These are phyloP conservation scores for Alternaria consortialis DNA, from an alignment of 2,329 filamentous ascomycete species.

Conservation along the genomic window DNA sequence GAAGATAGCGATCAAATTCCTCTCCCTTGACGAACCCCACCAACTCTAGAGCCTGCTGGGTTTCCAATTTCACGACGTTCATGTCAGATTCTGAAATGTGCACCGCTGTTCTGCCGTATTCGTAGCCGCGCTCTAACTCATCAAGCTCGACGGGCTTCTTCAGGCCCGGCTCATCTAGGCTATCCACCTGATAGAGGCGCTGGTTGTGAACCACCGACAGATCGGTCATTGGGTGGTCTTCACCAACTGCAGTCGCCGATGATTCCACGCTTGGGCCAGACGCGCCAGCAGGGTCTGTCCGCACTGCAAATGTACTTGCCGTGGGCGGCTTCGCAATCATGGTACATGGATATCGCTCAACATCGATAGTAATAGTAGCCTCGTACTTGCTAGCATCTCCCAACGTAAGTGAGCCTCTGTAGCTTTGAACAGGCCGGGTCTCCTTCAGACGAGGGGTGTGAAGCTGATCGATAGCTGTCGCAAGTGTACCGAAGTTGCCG, in stretches of 20 bases:
- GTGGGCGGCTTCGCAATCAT: conserved; percentile 77
- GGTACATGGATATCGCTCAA: conserved; percentile 90
- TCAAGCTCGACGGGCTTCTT: conserved; percentile 85
- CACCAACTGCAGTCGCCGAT: conserved; percentile 58
- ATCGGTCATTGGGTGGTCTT: conserved; percentile 47
- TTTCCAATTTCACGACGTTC: conserved; percentile 88
- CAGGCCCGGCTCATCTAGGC: conserved; percentile 76
- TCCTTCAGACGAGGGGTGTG: conserved; percentile 78
- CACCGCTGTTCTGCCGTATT: conserved; percentile 91
- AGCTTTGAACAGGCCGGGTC: conserved; percentile 78
- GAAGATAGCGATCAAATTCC: conserved; percentile 84
- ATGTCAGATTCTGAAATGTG: conserved; percentile 86
- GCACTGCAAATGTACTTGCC: conserved; percentile 77
- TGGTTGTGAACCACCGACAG: conserved; percentile 78
- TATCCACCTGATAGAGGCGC: conserved; percentile 82
- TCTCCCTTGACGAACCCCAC: conserved; percentile 83
- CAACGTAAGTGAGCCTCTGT: conserved; percentile 80
- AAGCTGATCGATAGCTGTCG: conserved; percentile 83
- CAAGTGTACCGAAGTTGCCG: conserved; percentile 82
- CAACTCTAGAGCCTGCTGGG: conserved; percentile 76
- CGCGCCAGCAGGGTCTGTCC: conserved; percentile 53
- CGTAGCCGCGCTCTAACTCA: conserved; percentile 88
- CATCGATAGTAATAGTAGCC: conserved; percentile 79
- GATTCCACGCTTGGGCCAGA: conserved; percentile 64
- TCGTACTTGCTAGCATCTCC: conserved; percentile 79